Percentiles rank a stretch among this genome's conserved stretches.
phyloP scores from a whole-genome alignment of 768 basidiomycete species.

The Amanita pseudoporphyria region DNA sequence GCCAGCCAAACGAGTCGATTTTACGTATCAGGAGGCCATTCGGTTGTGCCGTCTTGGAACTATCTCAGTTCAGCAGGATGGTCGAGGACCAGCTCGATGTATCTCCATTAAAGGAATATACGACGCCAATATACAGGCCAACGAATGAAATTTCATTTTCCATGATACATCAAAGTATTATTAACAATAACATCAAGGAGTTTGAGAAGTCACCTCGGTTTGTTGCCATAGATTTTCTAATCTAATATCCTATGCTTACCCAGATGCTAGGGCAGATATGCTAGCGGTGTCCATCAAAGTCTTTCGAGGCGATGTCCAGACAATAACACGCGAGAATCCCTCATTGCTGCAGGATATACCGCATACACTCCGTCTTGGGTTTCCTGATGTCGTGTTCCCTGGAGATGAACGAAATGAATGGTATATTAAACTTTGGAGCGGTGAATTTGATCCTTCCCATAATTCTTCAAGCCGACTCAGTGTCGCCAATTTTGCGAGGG shows the following conservation, averaged over 20 bases:
- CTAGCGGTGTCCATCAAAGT: constrained; percentile 78
- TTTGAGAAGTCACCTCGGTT: constrained; percentile 78
- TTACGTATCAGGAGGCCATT: constrained; percentile 75
- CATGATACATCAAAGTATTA: constrained; percentile 92
- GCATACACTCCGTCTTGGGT: constrained; percentile 79
- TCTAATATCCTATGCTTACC: constrained; percentile 3
- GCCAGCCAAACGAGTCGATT: too few species aligned
- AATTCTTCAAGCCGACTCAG: constrained; percentile 42
- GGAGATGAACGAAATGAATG: constrained; percentile 89
- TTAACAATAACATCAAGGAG: constrained; percentile 67
- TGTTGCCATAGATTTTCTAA: constrained; percentile 13
- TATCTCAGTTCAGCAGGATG: constrained; percentile 67
- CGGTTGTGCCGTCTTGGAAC: constrained; percentile 89
- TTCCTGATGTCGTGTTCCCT: constrained; percentile 94
- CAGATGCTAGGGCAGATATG: constrained; percentile 61
- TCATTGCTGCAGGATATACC: constrained; percentile 76
- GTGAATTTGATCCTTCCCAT: constrained; percentile 63
- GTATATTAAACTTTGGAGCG: constrained; percentile 94
- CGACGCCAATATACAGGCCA: constrained; percentile 83
- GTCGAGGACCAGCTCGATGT: constrained; percentile 54
- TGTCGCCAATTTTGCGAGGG: constrained; percentile 51
- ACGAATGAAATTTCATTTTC: constrained; percentile 80
- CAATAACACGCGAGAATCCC: constrained; percentile 76
- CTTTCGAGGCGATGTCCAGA: constrained; percentile 73
- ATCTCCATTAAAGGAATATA: constrained; percentile 60